Conservation (phyloP, 2,329 filamentous ascomycete genomes). For the Karstenula rhodostoma region DNA sequence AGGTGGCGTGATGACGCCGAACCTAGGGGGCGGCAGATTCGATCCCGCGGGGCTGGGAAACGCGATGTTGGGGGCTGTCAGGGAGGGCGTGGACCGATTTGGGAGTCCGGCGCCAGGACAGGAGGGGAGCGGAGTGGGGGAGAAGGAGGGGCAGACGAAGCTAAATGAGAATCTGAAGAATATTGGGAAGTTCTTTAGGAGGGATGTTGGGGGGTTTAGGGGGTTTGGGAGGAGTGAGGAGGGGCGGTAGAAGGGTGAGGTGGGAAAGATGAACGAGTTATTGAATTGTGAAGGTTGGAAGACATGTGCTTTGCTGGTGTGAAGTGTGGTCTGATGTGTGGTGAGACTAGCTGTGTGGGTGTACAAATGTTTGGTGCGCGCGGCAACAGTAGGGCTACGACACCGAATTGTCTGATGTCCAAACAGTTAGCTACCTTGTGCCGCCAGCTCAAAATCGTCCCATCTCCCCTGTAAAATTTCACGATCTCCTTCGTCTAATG, state of each 20-base stretch:
- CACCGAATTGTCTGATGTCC: too few relatives aligned
- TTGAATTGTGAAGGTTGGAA: neutral
- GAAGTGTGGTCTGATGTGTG: too few relatives aligned
- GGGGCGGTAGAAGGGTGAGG: conserved; percentile 27
- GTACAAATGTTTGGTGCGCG: too few relatives aligned
- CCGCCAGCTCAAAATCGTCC: too few relatives aligned
- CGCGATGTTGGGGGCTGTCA: conserved; percentile 84
- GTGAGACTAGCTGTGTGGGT: too few relatives aligned
- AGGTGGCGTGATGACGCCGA: conserved; percentile 48
- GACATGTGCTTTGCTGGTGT: too few relatives aligned
- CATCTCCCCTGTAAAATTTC: too few relatives aligned
- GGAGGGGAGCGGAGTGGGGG: conserved; percentile 39
- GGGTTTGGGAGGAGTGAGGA: conserved; percentile 48
- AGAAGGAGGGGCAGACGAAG: conserved; percentile 69
- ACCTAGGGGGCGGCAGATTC: conserved; percentile 62
- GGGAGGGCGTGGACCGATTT: conserved; percentile 82
- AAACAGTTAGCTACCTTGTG: too few relatives aligned
- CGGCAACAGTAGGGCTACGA: too few relatives aligned
- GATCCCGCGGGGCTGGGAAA: conserved; percentile 85
- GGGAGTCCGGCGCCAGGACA: conserved; percentile 60
- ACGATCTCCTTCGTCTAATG: too few relatives aligned
- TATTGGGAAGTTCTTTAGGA: conserved; percentile 93
- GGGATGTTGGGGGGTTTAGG: conserved; percentile 72
- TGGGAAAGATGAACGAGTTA: neutral
- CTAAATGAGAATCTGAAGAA: conserved; percentile 95